Evolutionary conservation across 1,139 yeast species (phyloP), one percentile per base, ranked within the genome.

Genomic region (Diutina catenulata): DNA sequence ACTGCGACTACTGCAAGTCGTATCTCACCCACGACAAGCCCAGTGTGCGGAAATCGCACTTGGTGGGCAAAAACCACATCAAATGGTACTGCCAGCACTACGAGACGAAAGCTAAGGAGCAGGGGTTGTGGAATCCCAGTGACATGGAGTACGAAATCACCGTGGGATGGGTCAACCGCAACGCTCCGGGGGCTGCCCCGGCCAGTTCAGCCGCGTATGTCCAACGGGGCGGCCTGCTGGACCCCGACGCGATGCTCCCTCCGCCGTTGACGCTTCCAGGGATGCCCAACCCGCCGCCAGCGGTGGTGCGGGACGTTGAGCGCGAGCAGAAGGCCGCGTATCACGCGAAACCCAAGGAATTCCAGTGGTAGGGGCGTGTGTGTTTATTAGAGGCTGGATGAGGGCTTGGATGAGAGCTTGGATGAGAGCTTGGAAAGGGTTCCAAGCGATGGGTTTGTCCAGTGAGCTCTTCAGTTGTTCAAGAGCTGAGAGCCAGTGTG

Each of bases 1-100:
- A 80, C 58, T 87, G 96, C 59, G 94, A 82, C 50, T 87, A 86
- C 53, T 87, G 96, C 55, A 79, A 78, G 57, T 76, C 88, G 19
- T 80, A 81, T 50, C 64, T 87, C 43, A 87, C 95, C 2, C 96
- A 87, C 53, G 95, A 86, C 57, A 81, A 94, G 23, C 66, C 77
- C 53, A 81, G 94, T 59, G 96, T 87, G 39, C 63, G 95, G 33
- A 79, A 81, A 51, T 79, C 88, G 32, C 97, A 88, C 57, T 60
- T 83, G 38, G 63, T 72, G 37, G 97, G 97, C 11, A 74, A 75
- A 49, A 80, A 82, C 53, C 97, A 88, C 55, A 66, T 83, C 38
- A 70, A 74, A 47, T 68, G 74, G 42, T 84, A 82, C 42, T 76
- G 87, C 42, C 82, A 80, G 43, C 87, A 84, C 60, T 87, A 82